These are phyloP conservation scores for Phytopythium mirpurense DNA, from an alignment of 352 stramenopile species.

Conservation along the genomic window DNA sequence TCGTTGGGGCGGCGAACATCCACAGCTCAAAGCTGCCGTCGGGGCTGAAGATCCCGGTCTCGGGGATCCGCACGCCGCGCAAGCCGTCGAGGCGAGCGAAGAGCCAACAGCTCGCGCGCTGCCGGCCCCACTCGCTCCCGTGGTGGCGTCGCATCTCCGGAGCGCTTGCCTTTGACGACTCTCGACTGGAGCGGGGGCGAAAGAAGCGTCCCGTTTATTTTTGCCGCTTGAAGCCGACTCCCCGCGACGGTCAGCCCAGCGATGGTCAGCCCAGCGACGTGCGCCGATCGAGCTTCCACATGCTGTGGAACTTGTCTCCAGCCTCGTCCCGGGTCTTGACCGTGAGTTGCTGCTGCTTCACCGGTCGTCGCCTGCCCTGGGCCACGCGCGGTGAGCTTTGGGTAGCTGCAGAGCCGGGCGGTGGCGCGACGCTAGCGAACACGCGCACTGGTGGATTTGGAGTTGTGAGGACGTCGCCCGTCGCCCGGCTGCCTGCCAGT, in stretches of 20 bases:
- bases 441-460: neutral
- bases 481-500: neutral
- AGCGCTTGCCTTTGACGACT: neutral
- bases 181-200: neutral
- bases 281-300: constrained; percentile 40
- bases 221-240: neutral
- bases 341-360: neutral
- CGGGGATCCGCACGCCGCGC: constrained; percentile 18
- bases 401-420: neutral
- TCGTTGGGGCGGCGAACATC: constrained; percentile 11
- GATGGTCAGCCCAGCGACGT: constrained; percentile 15
- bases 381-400: neutral
- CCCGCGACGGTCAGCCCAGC: neutral
- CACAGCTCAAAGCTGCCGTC: constrained; percentile 38
- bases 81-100: constrained; percentile 21
- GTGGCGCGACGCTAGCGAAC: neutral
- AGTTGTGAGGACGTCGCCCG: too few species aligned
- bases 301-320: constrained; percentile 12
- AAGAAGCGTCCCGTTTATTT: neutral
- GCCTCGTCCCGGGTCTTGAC: too few species aligned
- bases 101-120: constrained; percentile 27
- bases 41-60: constrained; percentile 33
- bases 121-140: constrained; percentile 4
- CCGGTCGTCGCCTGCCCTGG: neutral
- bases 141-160: neutral